phyloP scores from a whole-genome alignment of 441 rosid genomes.

The Eruca vesicaria region DNA sequence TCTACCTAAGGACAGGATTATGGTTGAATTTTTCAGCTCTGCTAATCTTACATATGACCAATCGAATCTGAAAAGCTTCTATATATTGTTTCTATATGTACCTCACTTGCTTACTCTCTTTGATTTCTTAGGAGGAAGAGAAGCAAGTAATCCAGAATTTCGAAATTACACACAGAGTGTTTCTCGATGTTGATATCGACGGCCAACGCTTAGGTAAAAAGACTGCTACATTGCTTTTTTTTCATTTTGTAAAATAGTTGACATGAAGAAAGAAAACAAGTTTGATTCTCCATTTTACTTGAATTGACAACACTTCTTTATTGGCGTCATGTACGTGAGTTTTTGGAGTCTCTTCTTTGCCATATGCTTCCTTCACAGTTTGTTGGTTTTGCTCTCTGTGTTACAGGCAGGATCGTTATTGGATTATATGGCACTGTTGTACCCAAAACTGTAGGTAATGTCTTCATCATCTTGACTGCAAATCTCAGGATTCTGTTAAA shows the following conservation, averaged over 20 bases:
- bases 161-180: slow-evolving; percentile 88
- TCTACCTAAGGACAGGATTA: neutral
- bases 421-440: slow-evolving; percentile 89
- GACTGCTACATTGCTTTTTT: neutral
- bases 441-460: slow-evolving; percentile 90
- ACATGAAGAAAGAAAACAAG: neutral
- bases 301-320: neutral
- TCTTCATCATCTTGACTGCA: slow-evolving; percentile 21
- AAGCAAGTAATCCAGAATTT: slow-evolving; percentile 43
- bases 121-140: slow-evolving; percentile 56
- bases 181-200: slow-evolving; percentile 88
- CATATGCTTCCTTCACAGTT: neutral
- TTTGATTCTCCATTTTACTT: neutral
- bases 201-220: slow-evolving; percentile 74
- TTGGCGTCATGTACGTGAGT: neutral
- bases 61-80: neutral
- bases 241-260: neutral
- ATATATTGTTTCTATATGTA: neutral
- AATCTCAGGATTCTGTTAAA: neutral
- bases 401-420: slow-evolving; percentile 83
- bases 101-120: slow-evolving; percentile 18
- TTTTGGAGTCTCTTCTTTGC: neutral
- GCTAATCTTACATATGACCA: neutral
- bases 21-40: neutral
- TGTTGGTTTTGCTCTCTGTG: neutral